Base-by-base conservation (phyloP, 495 filamentous ascomycete genomes). In the Glonium stellatum region DNA sequence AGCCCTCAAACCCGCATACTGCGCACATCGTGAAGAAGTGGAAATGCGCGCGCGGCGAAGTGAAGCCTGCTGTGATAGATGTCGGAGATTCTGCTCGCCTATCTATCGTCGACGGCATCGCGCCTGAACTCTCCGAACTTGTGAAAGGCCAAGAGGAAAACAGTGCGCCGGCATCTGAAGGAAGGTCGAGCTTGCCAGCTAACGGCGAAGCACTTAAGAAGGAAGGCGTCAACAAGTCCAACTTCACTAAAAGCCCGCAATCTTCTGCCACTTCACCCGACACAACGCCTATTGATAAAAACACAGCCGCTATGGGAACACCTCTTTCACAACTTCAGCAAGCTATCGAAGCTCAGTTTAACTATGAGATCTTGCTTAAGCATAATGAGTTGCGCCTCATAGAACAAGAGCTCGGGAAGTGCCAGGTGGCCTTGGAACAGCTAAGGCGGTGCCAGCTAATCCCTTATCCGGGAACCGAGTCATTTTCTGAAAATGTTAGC, bases 321-420 rank as follows among this genome's bases (percentile, higher is more conserved):
- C 60, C 61, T 36, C 58, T 71, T 25, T 65, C 66, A 13, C 60
- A 57, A 34, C 76, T 89, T 55, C 85, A 82, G 64, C 84, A 93
- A 42, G 83, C 79, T 9, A 85, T 97, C 65, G 86, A 90, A 65
- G 81, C 87, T 42, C 89, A 97, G 72, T 84, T 98, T 72, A 86
- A 88, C 65, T 82, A 95, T 59, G 90, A 97, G 74, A 92, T 97
- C 44, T 76, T 97, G 57, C 74, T 96, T 65, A 98, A 97, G 77
- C 93, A 98, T 70, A 83, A 92, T 63, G 93, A 98, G 75, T 75
- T 97, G 25, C 88, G 90, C 15, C 79, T 96, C 58, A 95, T 98
- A 72, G 89, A 97, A 71, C 91, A 96, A 73, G 92, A 97, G 73
- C 82, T 97, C 61, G 91, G 90, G 65, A 96, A 95, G 78, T 96